phyloP scores from a whole-genome alignment of 2,329 filamentous ascomycete species.

The Drechslerella stenobrocha region DNA sequence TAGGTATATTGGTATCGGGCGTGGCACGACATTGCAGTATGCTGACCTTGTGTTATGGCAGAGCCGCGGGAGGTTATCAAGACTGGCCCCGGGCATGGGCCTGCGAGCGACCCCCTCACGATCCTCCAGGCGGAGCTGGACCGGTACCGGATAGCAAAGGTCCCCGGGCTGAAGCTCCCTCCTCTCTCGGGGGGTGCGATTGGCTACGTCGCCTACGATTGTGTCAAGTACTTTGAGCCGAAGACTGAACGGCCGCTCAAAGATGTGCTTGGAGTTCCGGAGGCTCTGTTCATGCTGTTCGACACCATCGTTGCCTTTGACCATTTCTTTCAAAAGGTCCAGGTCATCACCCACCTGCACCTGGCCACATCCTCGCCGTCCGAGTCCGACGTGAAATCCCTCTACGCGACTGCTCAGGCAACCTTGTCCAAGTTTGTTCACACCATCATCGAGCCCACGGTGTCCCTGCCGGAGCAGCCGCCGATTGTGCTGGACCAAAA shows the following conservation, averaged over 20 bases:
- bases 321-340: conserved; percentile 88
- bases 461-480: conserved; percentile 74
- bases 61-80: conserved; percentile 76
- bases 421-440: conserved; percentile 27
- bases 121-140: conserved; percentile 78
- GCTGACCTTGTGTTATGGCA: conserved; percentile 49
- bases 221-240: conserved; percentile 95
- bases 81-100: conserved; percentile 84
- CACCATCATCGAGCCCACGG: conserved; percentile 30
- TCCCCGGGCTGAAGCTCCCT: conserved; percentile 80
- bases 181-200: conserved; percentile 89
- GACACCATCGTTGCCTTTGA: conserved; percentile 94
- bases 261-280: conserved; percentile 84
- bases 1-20: conserved; percentile 61
- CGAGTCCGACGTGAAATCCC: conserved; percentile 62
- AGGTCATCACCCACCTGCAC: conserved; percentile 86
- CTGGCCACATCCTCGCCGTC: conserved; percentile 64
- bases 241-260: conserved; percentile 88
- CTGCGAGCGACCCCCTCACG: conserved; percentile 80
- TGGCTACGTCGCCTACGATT: conserved; percentile 96
- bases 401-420: conserved; percentile 22
- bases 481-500: conserved; percentile 73
- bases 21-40: conserved; percentile 51
- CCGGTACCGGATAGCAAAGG: conserved; percentile 74
- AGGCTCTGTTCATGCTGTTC: conserved; percentile 95